A percentile compares a stretch with the other conserved stretches of the same genome.
Conservation (phyloP, 2,329 filamentous ascomycete genomes). For the Ascosphaera aggregata region DNA sequence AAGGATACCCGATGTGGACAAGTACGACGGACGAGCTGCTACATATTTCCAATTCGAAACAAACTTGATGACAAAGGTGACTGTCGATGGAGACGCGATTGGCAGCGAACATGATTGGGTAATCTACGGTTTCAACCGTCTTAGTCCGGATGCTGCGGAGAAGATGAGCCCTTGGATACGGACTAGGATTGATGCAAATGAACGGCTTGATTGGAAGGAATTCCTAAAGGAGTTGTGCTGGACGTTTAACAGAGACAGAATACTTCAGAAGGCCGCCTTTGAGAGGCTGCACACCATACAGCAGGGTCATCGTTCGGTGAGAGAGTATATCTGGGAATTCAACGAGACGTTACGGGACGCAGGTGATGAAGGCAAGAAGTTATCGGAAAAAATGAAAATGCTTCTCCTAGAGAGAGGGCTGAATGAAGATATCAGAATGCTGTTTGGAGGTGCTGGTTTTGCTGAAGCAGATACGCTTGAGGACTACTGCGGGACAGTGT, state of each 20-base stretch:
- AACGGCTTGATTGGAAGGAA: not conserved
- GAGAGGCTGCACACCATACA: not conserved
- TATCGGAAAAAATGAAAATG: not conserved
- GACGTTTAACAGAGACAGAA: not conserved
- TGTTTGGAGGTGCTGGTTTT: not conserved
- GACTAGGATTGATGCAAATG: not conserved
- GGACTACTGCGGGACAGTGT: not conserved
- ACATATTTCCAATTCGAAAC: slow-evolving; percentile 1
- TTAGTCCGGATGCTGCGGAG: not conserved
- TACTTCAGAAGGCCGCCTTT: not conserved
- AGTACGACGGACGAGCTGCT: not conserved
- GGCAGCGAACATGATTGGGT: not conserved
- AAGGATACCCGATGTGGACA: not conserved
- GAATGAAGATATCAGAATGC: not conserved
- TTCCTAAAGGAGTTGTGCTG: not conserved
- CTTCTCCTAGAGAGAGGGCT: not conserved
- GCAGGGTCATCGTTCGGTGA: not conserved
- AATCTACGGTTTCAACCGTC: not conserved
- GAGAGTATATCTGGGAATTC: slow-evolving; percentile 1
- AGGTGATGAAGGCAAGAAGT: not conserved
- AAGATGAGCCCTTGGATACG: slow-evolving; percentile 1
- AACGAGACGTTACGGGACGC: not conserved
- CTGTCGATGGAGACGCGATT: not conserved
- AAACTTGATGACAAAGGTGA: not conserved
- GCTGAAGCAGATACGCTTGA: not conserved